Evolutionary conservation across 1,284 basidiomycete species (phyloP).

Genomic region (Ganoderma boninense): DNA sequence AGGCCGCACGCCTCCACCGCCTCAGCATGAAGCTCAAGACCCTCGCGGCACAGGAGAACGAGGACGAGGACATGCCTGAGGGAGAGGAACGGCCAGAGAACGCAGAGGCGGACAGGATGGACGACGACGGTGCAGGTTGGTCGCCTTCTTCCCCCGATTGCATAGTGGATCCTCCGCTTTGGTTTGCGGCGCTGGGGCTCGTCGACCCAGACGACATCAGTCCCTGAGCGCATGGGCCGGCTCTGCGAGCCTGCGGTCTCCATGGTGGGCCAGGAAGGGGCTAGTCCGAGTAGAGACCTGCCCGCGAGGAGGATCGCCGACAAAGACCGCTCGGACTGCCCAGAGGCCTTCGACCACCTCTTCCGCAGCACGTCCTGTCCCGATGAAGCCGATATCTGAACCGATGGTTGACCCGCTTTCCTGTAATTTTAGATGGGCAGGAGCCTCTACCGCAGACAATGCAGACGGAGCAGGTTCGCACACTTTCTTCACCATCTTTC

Average conservation of each 20-base stretch:
- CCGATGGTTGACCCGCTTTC: conserved; percentile 42
- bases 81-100: conserved; percentile 24
- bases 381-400: neutral
- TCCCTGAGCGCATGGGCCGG: conserved; percentile 51
- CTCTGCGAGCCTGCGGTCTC: conserved; percentile 7
- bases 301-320: neutral
- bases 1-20: conserved; percentile 85
- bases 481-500: conserved; percentile 11
- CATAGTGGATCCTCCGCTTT: conserved; percentile 34
- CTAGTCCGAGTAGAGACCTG: neutral
- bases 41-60: conserved; percentile 46
- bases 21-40: conserved; percentile 76
- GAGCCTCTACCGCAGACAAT: conserved; percentile 26
- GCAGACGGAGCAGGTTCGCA: conserved; percentile 47
- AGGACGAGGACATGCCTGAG: conserved; percentile 47
- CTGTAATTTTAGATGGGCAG: conserved; percentile 43
- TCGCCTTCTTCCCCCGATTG: conserved; percentile 34
- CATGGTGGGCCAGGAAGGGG: neutral
- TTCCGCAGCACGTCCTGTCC: conserved; percentile 26
- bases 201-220: conserved; percentile 65
- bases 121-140: conserved; percentile 64
- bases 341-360: conserved; percentile 33
- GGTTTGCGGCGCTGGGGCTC: conserved; percentile 63
- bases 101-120: conserved; percentile 37
- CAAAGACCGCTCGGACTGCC: conserved; percentile 6